Base-by-base conservation (phyloP, 371 early-diverging fungal species). In the Amoeboaphelidium protococcarum region DNA sequence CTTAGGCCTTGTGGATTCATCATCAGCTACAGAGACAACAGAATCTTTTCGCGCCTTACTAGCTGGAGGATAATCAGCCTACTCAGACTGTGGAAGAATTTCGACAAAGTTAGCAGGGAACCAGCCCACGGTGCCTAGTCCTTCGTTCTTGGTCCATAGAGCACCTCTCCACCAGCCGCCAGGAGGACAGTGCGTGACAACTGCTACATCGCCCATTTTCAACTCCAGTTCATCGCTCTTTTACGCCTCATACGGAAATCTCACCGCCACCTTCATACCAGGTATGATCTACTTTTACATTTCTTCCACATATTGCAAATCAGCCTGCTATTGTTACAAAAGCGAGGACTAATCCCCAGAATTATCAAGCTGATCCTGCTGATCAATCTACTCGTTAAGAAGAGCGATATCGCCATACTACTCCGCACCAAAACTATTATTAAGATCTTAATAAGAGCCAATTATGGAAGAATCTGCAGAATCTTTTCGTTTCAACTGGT, bases 161-260 rank as follows among this genome's bases (percentile, higher is more conserved):
- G 63, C 62, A 3, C 69, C 69, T 13, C 59, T 25, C 65, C 65
- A 65, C 68, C 68, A 67, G 2, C 68, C 68, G 25, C 69, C 69
- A n/a, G 58, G 60, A 22, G 69, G 69, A 3, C 62, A 54, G 24
- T 66, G 64, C 46, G 64, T 44, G 37, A 68, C 62, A 2, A 63
- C 62, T 12, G 66, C 48, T 2, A 55, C 22, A 13, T 64, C 65
- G n/a, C 64, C 66, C 2, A 42, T 27, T 3, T 47, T 23, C 16
- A 68, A 45, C n/a, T 55, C 51, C 13, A 68, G 50, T 44, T 68
- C 69, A 47, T 68, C 69, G 13, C 61, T 54, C 46, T 64, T 68
- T 13, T 53, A 45, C 37, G 51, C 44, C 43, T 55, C 53, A 46
- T 57, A 68, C 2, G 54, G 42, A 20, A 52, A 48, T 3, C 44